These are phyloP conservation scores for Talaromyces nanjingensis DNA, from an alignment of 495 filamentous ascomycete genomes.

Conservation along the genomic window DNA sequence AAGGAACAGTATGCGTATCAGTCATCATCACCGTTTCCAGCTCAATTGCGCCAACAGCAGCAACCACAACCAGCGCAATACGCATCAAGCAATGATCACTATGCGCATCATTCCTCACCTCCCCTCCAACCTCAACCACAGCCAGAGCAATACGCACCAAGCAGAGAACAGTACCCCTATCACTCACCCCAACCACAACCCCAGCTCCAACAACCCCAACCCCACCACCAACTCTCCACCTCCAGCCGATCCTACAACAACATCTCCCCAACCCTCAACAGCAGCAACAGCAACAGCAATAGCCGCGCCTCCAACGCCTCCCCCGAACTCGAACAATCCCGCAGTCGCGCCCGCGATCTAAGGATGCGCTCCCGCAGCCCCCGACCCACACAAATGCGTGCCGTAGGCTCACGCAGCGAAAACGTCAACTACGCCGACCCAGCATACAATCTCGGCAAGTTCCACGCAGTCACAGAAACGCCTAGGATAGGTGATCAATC, in stretches of 20 bases:
- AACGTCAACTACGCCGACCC: constrained; percentile 21
- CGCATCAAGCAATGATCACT: too few relatives aligned
- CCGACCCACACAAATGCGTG: constrained; percentile 14
- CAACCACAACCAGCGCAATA: not conserved
- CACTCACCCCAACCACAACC: not conserved
- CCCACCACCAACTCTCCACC: constrained; percentile 1
- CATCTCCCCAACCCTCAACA: not conserved
- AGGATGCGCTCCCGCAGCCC: constrained; percentile 23
- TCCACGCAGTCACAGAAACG: constrained; percentile 17
- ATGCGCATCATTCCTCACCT: not conserved
- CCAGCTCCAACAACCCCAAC: not conserved
- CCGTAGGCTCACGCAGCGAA: constrained; percentile 13
- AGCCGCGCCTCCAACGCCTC: not conserved
- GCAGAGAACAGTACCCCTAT: not conserved
- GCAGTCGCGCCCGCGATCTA: constrained; percentile 17
- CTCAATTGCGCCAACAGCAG: not conserved
- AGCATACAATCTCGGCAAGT: constrained; percentile 19
- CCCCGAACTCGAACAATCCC: constrained; percentile 7
- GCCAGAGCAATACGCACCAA: not conserved
- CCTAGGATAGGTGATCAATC: constrained; percentile 25
- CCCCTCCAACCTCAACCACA: not conserved
- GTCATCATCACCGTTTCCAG: not conserved
- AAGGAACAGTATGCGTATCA: not conserved
- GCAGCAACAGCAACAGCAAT: not conserved
- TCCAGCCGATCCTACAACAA: not conserved